Percentiles rank a stretch among this genome's conserved stretches.
Conservation (phyloP, 2,329 filamentous ascomycete species). For the Fusarium beomiforme region DNA sequence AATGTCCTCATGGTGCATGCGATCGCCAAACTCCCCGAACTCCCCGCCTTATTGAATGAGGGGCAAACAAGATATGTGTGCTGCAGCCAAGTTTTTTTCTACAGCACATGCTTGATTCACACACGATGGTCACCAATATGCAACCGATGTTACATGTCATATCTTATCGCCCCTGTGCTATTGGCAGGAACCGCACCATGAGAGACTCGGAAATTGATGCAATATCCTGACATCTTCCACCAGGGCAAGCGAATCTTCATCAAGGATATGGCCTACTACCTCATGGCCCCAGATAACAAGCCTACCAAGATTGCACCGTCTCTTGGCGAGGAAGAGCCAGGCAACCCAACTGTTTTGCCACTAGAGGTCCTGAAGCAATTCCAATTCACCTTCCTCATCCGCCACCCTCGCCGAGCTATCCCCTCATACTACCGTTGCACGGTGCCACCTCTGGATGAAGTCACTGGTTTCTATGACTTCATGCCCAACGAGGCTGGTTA, state of each 20-base stretch:
- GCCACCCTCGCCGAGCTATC: slow-evolving; percentile 90
- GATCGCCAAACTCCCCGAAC: slow-evolving; percentile 28
- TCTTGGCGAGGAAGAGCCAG: slow-evolving; percentile 71
- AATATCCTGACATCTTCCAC: slow-evolving; percentile 40
- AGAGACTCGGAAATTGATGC: not conserved
- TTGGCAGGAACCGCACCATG: not conserved
- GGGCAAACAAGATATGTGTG: slow-evolving; percentile 9
- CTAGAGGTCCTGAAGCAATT: slow-evolving; percentile 78
- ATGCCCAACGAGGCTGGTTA: slow-evolving; percentile 91
- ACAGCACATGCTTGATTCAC: not conserved
- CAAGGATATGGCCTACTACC: slow-evolving; percentile 96
- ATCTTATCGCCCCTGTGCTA: not conserved
- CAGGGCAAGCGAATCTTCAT: slow-evolving; percentile 94
- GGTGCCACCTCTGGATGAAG: slow-evolving; percentile 81
- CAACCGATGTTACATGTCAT: slow-evolving; percentile 2
- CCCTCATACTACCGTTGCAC: slow-evolving; percentile 96
- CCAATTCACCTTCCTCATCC: slow-evolving; percentile 96
- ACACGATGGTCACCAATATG: not conserved
- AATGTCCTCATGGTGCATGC: slow-evolving; percentile 21
- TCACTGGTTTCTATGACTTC: slow-evolving; percentile 89
- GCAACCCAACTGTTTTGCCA: slow-evolving; percentile 89
- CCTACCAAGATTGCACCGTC: slow-evolving; percentile 80
- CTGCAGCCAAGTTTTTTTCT: slow-evolving; percentile 2
- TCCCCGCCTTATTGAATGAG: slow-evolving; percentile 25
- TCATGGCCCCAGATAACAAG: slow-evolving; percentile 78